phyloP scores from a whole-genome alignment of 2,329 filamentous ascomycete genomes.

The Botrytis byssoidea region DNA sequence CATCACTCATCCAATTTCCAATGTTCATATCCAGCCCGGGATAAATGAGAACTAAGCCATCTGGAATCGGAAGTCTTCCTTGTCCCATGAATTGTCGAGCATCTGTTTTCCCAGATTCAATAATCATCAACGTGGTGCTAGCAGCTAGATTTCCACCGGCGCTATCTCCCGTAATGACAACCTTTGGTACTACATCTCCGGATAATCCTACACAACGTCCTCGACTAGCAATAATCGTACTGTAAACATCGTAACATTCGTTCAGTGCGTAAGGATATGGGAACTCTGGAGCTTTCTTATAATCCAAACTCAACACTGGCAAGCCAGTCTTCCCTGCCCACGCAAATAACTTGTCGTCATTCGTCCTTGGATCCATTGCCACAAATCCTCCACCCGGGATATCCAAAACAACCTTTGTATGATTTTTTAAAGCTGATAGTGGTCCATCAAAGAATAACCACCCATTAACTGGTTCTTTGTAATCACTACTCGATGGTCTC shows the following conservation, averaged over 20 bases:
- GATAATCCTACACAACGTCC: slow-evolving; percentile 75
- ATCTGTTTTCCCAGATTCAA: slow-evolving; percentile 66
- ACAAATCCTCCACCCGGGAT: slow-evolving; percentile 94
- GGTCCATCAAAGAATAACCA: slow-evolving; percentile 97
- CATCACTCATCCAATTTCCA: slow-evolving; percentile 98
- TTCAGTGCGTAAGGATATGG: slow-evolving; percentile 84
- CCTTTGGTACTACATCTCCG: slow-evolving; percentile 61
- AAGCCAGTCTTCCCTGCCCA: slow-evolving; percentile 88
- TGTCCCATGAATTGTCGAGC: slow-evolving; percentile 56
- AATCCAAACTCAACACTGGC: slow-evolving; percentile 89
- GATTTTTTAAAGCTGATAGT: slow-evolving; percentile 70
- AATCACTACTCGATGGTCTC: slow-evolving; percentile 74
- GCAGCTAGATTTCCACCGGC: slow-evolving; percentile 80
- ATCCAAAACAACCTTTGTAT: slow-evolving; percentile 79
- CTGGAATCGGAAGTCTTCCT: slow-evolving; percentile 66
- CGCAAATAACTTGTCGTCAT: slow-evolving; percentile 88
- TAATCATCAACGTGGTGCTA: slow-evolving; percentile 81
- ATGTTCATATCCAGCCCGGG: slow-evolving; percentile 96
- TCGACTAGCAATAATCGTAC: slow-evolving; percentile 67
- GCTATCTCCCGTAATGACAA: slow-evolving; percentile 76
- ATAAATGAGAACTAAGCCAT: slow-evolving; percentile 82
- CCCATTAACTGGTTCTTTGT: slow-evolving; percentile 75
- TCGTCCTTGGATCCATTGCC: slow-evolving; percentile 91
- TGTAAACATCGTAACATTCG: slow-evolving; percentile 84
- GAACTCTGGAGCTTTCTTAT: slow-evolving; percentile 80